Base-by-base conservation (phyloP, 139 green algal genomes). In the Micractinium sp. region DNA sequence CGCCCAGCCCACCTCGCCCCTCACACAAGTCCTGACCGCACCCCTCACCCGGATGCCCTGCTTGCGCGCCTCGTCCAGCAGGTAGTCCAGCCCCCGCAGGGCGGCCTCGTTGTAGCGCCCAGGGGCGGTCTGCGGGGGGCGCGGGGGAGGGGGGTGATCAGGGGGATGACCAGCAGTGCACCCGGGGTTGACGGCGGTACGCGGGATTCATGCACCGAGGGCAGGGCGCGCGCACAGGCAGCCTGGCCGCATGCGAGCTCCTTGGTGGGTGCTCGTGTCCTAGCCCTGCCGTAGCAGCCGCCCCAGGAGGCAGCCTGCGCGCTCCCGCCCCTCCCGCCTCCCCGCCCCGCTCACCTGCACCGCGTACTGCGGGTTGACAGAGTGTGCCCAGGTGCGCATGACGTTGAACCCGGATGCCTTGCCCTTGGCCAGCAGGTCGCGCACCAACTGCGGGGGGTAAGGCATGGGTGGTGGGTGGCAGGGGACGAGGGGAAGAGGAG, bases 51-150 rank as follows among this genome's bases (percentile, higher is more conserved):
- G 91, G 79, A 96, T 87, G 53, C 89, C 88, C 1, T 66, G 81
- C 85, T 93, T 89, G 47, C 91, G 86, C 4, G 93, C 93, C 69
- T 95, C 89, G 20, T 94, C 93, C 60, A 96, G 83, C 19, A 93
- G 78, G 61, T 94, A 95, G 89, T 96, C 94, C 75, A 96, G 86
- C 0, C 91, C 94, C 0, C 60, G 61, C 82, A 96, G 92, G 2
- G 91, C 92, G 3, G 71, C 53, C 73, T 96, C 94, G 47, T 87
- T 92, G 82, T 90, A 95, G 69, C 87, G 39, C 3, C 94, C 94
- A 1, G 93, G 92, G 18, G 73, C 66, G 20, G 90, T 85, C 86
- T 94, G 88, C 74, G 92, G 71, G 22, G 27, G 16, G 74, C 74
- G 74, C n/a, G 33, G 12, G 71, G 71, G 71, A 35, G 27, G 71